Evolutionary conservation across 1,284 basidiomycete genomes (phyloP).

Genomic region (Leccinum subatratum): DNA sequence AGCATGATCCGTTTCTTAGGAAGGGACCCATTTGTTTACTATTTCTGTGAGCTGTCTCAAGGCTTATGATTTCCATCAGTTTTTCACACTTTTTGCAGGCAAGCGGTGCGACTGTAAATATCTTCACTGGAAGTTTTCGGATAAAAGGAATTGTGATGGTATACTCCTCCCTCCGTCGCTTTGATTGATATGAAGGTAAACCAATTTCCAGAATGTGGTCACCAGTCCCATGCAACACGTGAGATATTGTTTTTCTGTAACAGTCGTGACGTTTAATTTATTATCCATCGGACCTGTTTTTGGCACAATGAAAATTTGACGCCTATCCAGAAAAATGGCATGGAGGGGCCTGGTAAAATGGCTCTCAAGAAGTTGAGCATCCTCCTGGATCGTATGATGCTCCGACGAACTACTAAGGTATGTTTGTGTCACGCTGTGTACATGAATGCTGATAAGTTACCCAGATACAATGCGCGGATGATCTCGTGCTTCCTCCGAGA

Average conservation of each 20-base stretch:
- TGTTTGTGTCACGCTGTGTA: too few species aligned
- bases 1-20: conserved; percentile 91
- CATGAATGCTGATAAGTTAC: too few species aligned
- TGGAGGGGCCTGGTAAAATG: too few species aligned
- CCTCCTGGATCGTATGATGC: too few species aligned
- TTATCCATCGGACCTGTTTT: too few species aligned
- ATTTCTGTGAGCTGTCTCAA: conserved; percentile 74
- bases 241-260: conserved; percentile 30
- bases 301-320: too few species aligned
- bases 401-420: too few species aligned
- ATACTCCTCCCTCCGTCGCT: conserved; percentile 16
- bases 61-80: conserved; percentile 4
- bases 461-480: too few species aligned
- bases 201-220: conserved; percentile 66
- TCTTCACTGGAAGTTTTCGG: conserved; percentile 84
- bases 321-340: too few species aligned
- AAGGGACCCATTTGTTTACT: conserved; percentile 86
- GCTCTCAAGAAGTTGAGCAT: too few species aligned
- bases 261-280: too few species aligned
- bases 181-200: neutral
- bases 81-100: conserved; percentile 39
- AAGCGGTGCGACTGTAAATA: conserved; percentile 84
- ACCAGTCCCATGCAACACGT: conserved; percentile 93
- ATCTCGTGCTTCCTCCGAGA: too few species aligned
- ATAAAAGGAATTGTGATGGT: conserved; percentile 84